Evolutionary conservation across 2,329 filamentous ascomycete species (phyloP).

Genomic region (Aureobasidium leucospermi): DNA sequence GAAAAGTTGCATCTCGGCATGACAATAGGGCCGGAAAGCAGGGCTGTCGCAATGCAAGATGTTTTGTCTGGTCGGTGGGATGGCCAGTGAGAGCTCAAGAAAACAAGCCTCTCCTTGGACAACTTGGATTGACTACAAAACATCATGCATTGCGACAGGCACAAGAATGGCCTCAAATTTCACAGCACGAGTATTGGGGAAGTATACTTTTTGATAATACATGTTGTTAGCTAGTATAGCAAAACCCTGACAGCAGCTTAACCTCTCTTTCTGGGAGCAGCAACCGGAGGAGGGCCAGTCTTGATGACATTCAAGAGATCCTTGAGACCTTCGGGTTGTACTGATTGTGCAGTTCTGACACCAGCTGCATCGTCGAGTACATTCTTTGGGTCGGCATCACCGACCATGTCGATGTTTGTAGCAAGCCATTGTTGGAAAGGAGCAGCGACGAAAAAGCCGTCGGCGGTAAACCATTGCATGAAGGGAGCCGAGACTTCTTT

Average conservation of each 20-base stretch:
- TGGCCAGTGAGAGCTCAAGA: no score
- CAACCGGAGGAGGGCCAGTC: constrained; percentile 1
- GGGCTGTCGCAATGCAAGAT: background rate
- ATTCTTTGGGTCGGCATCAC: constrained; percentile 54
- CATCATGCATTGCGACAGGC: no score
- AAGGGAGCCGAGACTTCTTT: constrained; percentile 57
- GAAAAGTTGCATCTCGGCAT: no score
- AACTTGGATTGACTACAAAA: no score
- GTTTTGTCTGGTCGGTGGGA: no score
- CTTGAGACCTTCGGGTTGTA: background rate
- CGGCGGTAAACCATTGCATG: constrained; percentile 62
- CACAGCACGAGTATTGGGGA: no score
- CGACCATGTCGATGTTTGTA: constrained; percentile 58
- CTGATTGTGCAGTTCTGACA: background rate
- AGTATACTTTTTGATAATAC: no score
- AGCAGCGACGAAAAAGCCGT: constrained; percentile 66
- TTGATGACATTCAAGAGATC: constrained; percentile 6
- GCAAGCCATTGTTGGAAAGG: constrained; percentile 76
- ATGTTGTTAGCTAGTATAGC: background rate
- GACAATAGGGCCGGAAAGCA: no score
- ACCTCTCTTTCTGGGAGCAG: background rate
- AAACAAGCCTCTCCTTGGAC: no score
- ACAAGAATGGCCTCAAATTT: no score
- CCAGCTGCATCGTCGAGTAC: constrained; percentile 32
- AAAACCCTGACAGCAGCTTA: background rate